phyloP scores from a whole-genome alignment of 495 filamentous ascomycete genomes.

The Penicillium cataractarum region DNA sequence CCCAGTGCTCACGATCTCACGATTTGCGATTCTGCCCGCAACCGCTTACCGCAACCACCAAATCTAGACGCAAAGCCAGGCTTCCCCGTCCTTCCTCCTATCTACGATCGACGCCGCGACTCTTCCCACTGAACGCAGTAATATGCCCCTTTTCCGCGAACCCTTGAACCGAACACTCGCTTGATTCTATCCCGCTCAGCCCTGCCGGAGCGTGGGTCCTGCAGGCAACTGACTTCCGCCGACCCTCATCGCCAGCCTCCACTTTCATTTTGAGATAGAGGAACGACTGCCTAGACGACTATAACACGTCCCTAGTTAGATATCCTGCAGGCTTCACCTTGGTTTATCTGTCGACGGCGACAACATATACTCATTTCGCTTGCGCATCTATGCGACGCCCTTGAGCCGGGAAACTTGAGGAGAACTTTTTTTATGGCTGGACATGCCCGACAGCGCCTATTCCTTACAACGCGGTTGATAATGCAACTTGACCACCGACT shows the following conservation, averaged over 20 bases:
- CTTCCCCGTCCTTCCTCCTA: constrained; percentile 1
- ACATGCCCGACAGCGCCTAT: constrained; percentile 23
- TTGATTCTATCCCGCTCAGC: constrained; percentile 23
- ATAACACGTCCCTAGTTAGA: neutral
- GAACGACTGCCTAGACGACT: neutral
- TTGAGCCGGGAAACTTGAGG: constrained; percentile 3
- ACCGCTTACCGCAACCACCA: constrained; percentile 5
- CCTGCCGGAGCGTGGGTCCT: constrained; percentile 21
- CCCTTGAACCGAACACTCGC: constrained; percentile 1
- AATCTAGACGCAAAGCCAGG: neutral
- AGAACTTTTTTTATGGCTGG: constrained; percentile 14
- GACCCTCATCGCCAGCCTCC: constrained; percentile 12
- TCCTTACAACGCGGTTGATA: constrained; percentile 15
- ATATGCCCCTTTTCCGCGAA: constrained; percentile 10
- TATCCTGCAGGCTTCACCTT: neutral
- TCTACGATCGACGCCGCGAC: constrained; percentile 2
- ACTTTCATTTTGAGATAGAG: constrained; percentile 2
- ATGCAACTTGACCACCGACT: constrained; percentile 24
- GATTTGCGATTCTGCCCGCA: constrained; percentile 18
- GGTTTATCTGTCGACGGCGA: neutral
- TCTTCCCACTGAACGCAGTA: constrained; percentile 2
- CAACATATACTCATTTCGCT: neutral
- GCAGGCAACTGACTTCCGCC: constrained; percentile 25
- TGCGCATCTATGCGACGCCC: constrained; percentile 9
- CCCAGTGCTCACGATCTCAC: constrained; percentile 24